phyloP scores from a whole-genome alignment of 2,329 filamentous ascomycete species.

The Ophiocordyceps camponoti-saundersi region DNA sequence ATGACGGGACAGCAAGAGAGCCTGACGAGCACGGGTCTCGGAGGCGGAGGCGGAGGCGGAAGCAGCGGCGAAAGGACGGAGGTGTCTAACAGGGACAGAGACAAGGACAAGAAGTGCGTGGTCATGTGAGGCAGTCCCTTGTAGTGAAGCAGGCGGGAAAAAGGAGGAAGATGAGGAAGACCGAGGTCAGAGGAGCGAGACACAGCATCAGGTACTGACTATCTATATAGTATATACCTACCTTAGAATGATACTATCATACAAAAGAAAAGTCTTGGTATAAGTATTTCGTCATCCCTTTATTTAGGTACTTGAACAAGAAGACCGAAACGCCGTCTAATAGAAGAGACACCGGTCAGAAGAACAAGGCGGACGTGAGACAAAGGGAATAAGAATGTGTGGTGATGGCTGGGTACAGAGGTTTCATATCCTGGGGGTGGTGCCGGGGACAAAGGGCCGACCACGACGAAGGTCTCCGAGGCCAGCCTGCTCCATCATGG shows the following conservation, averaged over 20 bases:
- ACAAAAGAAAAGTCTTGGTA: neutral
- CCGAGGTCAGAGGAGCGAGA: no score
- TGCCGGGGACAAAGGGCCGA: slow-evolving; percentile 23
- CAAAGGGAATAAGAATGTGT: no score
- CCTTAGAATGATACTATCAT: no score
- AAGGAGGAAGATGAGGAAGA: no score
- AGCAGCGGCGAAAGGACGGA: slow-evolving; percentile 38
- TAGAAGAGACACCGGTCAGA: neutral
- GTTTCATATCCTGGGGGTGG: slow-evolving; percentile 13
- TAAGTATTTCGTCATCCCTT: neutral
- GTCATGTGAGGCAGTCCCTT: slow-evolving; percentile 26
- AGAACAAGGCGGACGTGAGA: neutral
- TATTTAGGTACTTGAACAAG: neutral
- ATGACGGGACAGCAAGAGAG: neutral
- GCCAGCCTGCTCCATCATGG: slow-evolving; percentile 32
- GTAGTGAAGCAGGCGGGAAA: neutral
- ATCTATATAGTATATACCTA: neutral
- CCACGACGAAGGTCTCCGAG: slow-evolving; percentile 23
- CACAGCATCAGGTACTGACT: no score
- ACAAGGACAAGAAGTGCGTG: slow-evolving; percentile 28
- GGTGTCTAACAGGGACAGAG: slow-evolving; percentile 16
- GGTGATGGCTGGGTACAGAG: no score
- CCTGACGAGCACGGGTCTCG: no score
- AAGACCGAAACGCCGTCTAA: neutral
- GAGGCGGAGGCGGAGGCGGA: slow-evolving; percentile 14